Base-by-base conservation (phyloP, 495 filamentous ascomycete species). In the Xylaria nigripes region DNA sequence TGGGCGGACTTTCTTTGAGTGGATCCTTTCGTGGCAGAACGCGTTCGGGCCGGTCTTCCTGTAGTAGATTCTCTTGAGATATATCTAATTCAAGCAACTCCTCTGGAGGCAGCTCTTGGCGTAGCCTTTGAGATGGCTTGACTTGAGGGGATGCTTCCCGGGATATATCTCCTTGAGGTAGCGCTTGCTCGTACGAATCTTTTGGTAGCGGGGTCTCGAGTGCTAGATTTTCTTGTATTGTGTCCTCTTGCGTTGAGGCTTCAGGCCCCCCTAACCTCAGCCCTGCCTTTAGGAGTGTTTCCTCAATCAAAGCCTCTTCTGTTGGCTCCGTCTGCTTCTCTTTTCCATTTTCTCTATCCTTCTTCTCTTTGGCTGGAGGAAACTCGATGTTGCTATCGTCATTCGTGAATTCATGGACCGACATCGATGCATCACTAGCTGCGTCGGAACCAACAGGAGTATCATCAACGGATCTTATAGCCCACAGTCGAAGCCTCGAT, bases 311-410 rank as follows among this genome's bases (percentile, higher is more conserved):
- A 16, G 48, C 47, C 38, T 52, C 62, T 47, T 56, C 50, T 12
- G 50, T 25, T 3, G 36, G 38, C 44, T 57, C 49, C 21, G 32
- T 15, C 12, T 19, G 24, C n/a, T n/a, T 57, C 48, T 22, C 59
- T 57, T 46, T 58, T 58, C 46, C 18, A 50, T 41, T 63, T 51
- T 21, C 55, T 51, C 38, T 52, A 12, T 36, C 53, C 42, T 58
- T 58, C 42, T 51, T 55, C 34, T 56, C 50, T 21, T 59, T 52
- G 7, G 16, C 23, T 30, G 45, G 23, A 19, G 45, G 23, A 34
- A 19, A 8, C 6, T 48, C 34, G 18, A 30, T 42, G 21, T 5
- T 2, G 32, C 16, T 16, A 16, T 42, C 45, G 8, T 19, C 36
- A 18, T 19, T 32, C 3, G 52, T 15, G n/a, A 48, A 21, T 41